Conservation (phyloP, 2,329 filamentous ascomycete species). For the Trichoderma endophyticum region DNA sequence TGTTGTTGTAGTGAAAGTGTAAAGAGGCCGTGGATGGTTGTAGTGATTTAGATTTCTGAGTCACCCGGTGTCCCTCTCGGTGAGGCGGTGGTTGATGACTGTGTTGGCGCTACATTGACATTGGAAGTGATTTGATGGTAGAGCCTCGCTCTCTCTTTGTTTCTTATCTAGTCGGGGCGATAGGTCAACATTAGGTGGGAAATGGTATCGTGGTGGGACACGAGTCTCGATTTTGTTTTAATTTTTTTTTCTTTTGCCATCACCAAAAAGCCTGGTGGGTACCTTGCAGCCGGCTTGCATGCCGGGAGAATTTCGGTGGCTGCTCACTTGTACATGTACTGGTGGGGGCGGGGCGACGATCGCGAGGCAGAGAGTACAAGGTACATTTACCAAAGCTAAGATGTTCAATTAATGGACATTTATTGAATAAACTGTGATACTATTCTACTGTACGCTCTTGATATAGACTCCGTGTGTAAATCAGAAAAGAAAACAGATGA, state of each 20-base stretch:
- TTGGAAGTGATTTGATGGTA: neutral
- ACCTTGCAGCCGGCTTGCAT: slow-evolving; percentile 6
- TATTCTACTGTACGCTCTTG: neutral
- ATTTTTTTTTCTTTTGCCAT: slow-evolving; percentile 6
- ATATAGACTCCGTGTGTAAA: slow-evolving; percentile 3
- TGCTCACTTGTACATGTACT: neutral
- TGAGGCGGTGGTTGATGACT: neutral
- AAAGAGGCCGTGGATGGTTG: neutral
- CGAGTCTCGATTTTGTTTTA: slow-evolving; percentile 4
- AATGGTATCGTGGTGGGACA: slow-evolving; percentile 12
- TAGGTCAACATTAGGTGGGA: neutral
- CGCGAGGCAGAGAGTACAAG: neutral
- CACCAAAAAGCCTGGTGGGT: neutral
- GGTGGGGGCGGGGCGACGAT: neutral
- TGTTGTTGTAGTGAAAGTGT: neutral
- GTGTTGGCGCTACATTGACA: slow-evolving; percentile 4
- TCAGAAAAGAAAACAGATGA: slow-evolving; percentile 5
- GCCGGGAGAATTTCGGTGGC: slow-evolving; percentile 17
- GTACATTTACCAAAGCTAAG: neutral
- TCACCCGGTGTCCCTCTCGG: neutral
- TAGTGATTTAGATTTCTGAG: neutral
- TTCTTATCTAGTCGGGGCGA: neutral
- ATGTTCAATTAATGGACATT: neutral
- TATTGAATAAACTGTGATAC: neutral
- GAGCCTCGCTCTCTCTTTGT: neutral